These are phyloP conservation scores for Calonectria ilicicola DNA, from an alignment of 2,329 filamentous ascomycete species.

Conservation along the genomic window DNA sequence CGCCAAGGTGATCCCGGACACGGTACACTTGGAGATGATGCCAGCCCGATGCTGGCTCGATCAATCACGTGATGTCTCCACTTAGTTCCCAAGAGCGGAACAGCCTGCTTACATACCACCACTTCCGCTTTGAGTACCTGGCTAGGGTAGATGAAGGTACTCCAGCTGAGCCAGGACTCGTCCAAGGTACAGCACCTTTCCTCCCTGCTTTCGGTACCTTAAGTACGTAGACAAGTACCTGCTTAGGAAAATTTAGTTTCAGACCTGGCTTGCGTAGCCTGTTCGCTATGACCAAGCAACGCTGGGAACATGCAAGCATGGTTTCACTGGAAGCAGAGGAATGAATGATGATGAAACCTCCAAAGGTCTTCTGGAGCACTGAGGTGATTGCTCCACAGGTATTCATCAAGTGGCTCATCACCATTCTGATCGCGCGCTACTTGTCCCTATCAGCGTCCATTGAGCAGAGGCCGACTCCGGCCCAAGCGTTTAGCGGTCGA, in stretches of 20 bases:
- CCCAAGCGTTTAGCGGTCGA: slow-evolving; percentile 20
- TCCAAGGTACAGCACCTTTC: neutral
- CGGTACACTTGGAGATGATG: slow-evolving; percentile 40
- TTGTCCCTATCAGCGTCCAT: neutral
- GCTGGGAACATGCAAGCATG: neutral
- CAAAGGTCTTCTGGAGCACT: neutral
- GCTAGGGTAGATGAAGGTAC: neutral
- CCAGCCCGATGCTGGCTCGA: slow-evolving; percentile 19
- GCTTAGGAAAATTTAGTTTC: neutral
- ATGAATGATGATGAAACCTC: neutral
- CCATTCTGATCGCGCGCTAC: neutral
- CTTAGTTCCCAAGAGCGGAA: neutral
- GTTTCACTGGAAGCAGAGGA: neutral
- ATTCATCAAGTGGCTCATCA: neutral
- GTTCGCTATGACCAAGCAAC: neutral
- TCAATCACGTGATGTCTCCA: slow-evolving; percentile 26
- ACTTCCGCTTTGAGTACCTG: neutral
- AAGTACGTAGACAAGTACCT: neutral
- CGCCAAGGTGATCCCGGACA: slow-evolving; percentile 42
- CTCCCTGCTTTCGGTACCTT: too few relatives aligned
- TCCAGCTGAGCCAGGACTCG: neutral
- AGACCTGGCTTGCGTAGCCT: neutral
- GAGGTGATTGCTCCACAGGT: neutral
- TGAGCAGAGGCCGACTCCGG: slow-evolving; percentile 3
- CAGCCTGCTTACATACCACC: neutral